phyloP scores from a whole-genome alignment of 2,329 filamentous ascomycete genomes.

The Ophiostoma tasmaniense region DNA sequence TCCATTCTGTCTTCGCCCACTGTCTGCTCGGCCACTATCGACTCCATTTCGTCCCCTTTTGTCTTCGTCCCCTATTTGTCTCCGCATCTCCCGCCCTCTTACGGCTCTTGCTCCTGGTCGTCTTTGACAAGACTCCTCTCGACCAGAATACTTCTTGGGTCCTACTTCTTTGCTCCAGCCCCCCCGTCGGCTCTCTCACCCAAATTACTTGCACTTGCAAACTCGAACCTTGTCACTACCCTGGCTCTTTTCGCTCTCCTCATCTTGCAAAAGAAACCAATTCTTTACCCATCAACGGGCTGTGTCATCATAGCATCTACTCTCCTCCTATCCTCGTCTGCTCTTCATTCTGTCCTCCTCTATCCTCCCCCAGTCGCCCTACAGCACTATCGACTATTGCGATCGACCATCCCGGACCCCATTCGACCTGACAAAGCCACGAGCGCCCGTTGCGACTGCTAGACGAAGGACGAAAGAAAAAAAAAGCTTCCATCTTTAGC shows the following conservation, averaged over 20 bases:
- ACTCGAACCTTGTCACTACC: not conserved
- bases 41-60: slow-evolving; percentile 6
- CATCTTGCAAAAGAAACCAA: not conserved
- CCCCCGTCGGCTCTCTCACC: not conserved
- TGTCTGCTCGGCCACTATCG: not conserved
- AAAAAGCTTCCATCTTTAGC: not conserved
- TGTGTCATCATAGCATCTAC: not conserved
- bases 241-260: not conserved
- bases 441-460: not conserved
- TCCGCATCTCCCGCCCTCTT: slow-evolving; percentile 2
- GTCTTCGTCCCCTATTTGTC: slow-evolving; percentile 4
- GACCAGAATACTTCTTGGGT: not conserved
- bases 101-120: not conserved
- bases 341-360: not conserved
- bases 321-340: not conserved
- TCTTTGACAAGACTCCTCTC: not conserved
- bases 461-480: not conserved
- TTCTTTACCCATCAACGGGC: not conserved
- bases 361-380: not conserved
- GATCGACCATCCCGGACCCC: slow-evolving; percentile 3
- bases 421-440: not conserved
- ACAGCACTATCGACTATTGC: slow-evolving; percentile 8
- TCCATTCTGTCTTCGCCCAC: not conserved
- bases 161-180: not conserved
- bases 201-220: not conserved